phyloP scores from a whole-genome alignment of 805 yeast genomes.

The Metschnikowia reukaufii region DNA sequence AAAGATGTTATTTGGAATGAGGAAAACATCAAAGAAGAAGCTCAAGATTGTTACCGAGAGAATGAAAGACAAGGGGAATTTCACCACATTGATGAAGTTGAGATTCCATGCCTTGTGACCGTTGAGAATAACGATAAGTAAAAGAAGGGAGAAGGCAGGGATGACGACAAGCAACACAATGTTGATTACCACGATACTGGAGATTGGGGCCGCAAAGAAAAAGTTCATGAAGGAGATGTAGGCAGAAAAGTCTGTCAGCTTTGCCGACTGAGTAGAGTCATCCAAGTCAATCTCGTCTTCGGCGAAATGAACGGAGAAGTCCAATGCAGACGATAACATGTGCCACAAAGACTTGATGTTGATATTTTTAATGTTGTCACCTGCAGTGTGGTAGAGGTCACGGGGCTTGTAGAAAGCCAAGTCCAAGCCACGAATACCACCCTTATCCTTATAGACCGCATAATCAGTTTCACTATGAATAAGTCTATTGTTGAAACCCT shows the following conservation, averaged over 20 bases:
- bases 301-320: slow-evolving; percentile 48
- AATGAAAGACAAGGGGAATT: slow-evolving; percentile 52
- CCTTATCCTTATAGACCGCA: slow-evolving; percentile 62
- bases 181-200: slow-evolving; percentile 51
- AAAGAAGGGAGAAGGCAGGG: slow-evolving; percentile 52
- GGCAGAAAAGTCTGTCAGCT: slow-evolving; percentile 46
- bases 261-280: slow-evolving; percentile 16
- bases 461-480: slow-evolving; percentile 86
- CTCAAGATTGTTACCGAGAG: slow-evolving; percentile 41
- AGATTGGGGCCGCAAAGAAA: slow-evolving; percentile 56
- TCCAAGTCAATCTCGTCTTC: slow-evolving; percentile 36
- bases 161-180: slow-evolving; percentile 50
- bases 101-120: slow-evolving; percentile 50
- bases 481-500: slow-evolving; percentile 74
- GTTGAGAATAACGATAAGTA: slow-evolving; percentile 48
- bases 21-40: slow-evolving; percentile 21
- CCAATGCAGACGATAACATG: slow-evolving; percentile 74
- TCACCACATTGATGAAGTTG: slow-evolving; percentile 41
- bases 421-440: slow-evolving; percentile 77
- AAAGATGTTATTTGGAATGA: slow-evolving; percentile 28
- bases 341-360: slow-evolving; percentile 75
- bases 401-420: slow-evolving; percentile 88
- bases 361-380: slow-evolving; percentile 67
- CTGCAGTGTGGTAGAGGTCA: slow-evolving; percentile 74
- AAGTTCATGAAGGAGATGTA: slow-evolving; percentile 65